Percentiles rank a stretch among this genome's conserved stretches.
These are phyloP conservation scores for Claviceps sp. DNA, from an alignment of 2,329 filamentous ascomycete genomes.

Conservation along the genomic window DNA sequence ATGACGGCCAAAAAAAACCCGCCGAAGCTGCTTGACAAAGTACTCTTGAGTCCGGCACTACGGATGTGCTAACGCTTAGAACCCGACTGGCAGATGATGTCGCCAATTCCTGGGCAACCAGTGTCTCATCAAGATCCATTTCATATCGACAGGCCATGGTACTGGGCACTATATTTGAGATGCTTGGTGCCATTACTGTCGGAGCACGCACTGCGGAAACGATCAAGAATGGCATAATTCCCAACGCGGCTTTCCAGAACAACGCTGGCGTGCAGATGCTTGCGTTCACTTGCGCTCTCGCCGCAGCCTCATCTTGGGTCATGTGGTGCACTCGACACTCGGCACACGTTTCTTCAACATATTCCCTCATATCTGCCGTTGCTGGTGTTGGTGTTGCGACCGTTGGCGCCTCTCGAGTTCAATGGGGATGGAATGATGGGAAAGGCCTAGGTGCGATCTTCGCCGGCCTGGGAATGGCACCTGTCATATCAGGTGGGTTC, in stretches of 20 bases:
- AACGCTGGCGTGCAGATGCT: conserved; percentile 56
- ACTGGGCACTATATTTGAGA: conserved; percentile 51
- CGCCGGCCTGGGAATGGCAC: conserved; percentile 58
- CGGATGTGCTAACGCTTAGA: too few species aligned
- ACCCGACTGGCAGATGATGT: conserved; percentile 52
- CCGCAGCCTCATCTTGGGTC: conserved; percentile 54
- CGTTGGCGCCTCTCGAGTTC: conserved; percentile 43
- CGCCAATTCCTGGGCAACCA: conserved; percentile 71
- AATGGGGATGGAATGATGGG: conserved; percentile 58
- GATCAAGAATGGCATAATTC: conserved; percentile 66
- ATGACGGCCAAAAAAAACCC: too few species aligned
- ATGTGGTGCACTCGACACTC: conserved; percentile 67
- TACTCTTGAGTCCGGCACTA: too few species aligned
- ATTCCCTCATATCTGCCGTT: conserved; percentile 53
- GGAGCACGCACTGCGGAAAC: conserved; percentile 57
- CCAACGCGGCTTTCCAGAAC: conserved; percentile 38
- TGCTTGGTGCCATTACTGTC: conserved; percentile 50
- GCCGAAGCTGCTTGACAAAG: too few species aligned
- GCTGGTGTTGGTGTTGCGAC: conserved; percentile 55
- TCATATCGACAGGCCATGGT: conserved; percentile 55
- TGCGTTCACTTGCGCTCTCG: conserved; percentile 48
- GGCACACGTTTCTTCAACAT: conserved; percentile 57
- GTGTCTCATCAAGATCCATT: conserved; percentile 62
- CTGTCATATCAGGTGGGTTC: conserved; percentile 50
- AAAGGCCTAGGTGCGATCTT: conserved; percentile 61